phyloP scores from a whole-genome alignment of 2,329 filamentous ascomycete species.

The Colletotrichum truncatum region DNA sequence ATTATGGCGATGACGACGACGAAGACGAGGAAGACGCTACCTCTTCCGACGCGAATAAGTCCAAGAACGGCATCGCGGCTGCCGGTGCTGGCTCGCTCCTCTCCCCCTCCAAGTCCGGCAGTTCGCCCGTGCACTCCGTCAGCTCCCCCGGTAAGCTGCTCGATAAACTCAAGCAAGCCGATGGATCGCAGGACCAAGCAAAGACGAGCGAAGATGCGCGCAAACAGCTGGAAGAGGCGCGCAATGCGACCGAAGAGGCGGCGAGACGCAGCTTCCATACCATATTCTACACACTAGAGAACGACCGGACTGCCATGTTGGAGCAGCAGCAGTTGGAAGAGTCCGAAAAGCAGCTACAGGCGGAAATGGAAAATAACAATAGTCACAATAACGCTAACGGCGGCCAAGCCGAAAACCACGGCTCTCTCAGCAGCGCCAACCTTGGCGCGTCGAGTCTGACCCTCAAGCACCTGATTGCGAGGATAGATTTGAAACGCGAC shows the following conservation, averaged over 20 bases:
- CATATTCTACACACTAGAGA: slow-evolving; percentile 93
- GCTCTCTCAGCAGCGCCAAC: slow-evolving; percentile 91
- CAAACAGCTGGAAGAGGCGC: slow-evolving; percentile 91
- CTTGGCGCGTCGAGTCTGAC: slow-evolving; percentile 95
- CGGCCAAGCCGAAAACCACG: slow-evolving; percentile 73
- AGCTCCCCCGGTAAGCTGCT: slow-evolving; percentile 65
- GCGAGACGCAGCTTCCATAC: slow-evolving; percentile 92
- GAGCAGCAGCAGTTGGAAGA: slow-evolving; percentile 98
- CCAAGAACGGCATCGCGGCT: slow-evolving; percentile 58
- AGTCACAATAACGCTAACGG: slow-evolving; percentile 59
- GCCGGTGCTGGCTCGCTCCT: slow-evolving; percentile 67
- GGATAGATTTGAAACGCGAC: slow-evolving; percentile 92
- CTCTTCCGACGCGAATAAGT: slow-evolving; percentile 63
- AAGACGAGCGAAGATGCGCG: slow-evolving; percentile 88
- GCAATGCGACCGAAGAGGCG: slow-evolving; percentile 88
- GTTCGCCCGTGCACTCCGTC: slow-evolving; percentile 70
- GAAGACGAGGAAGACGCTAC: slow-evolving; percentile 76
- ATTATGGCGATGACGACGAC: slow-evolving; percentile 87
- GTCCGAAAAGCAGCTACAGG: slow-evolving; percentile 94
- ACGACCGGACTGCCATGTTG: slow-evolving; percentile 94
- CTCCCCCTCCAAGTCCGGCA: slow-evolving; percentile 76
- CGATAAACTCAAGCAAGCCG: slow-evolving; percentile 62
- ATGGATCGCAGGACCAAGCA: slow-evolving; percentile 59
- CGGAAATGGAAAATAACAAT: slow-evolving; percentile 83
- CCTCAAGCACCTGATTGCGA: slow-evolving; percentile 94